Evolutionary conservation across 192 early-diverging fungal genomes (phyloP).

Genomic region (Coemansia aciculifera): DNA sequence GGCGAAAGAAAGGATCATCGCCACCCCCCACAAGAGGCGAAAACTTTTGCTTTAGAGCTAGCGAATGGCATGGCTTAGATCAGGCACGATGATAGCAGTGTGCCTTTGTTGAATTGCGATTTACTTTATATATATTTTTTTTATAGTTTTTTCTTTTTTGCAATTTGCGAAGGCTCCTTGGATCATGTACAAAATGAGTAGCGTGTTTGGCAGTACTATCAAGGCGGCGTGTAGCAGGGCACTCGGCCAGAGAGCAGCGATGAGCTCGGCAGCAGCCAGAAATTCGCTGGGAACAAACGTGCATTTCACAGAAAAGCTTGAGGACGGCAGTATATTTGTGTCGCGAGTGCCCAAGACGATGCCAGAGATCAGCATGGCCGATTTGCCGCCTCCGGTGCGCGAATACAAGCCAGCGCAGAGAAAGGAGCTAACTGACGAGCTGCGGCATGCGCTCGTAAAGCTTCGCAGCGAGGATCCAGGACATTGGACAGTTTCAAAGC

Average conservation of each 20-base stretch:
- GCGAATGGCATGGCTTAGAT: neutral
- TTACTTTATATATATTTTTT: neutral
- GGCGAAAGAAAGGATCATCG: neutral
- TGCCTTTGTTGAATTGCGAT: neutral
- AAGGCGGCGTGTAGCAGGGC: slow-evolving; percentile 11
- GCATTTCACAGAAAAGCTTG: slow-evolving; percentile 48
- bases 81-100: neutral
- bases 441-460: slow-evolving; percentile 26
- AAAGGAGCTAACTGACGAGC: slow-evolving; percentile 35
- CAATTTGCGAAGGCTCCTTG: neutral
- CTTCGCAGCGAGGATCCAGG: slow-evolving; percentile 54
- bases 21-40: neutral
- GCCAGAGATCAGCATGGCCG: slow-evolving; percentile 39
- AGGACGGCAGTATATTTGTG: slow-evolving; percentile 56
- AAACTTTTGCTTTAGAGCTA: neutral
- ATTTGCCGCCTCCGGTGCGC: slow-evolving; percentile 49
- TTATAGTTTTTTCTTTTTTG: neutral
- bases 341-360: slow-evolving; percentile 46
- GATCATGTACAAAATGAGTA: slow-evolving; percentile 8
- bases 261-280: slow-evolving; percentile 47
- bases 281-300: slow-evolving; percentile 49
- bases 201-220: neutral
- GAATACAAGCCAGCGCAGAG: slow-evolving; percentile 14
- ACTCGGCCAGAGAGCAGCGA: slow-evolving; percentile 20
- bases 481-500: slow-evolving; percentile 52